Percentiles rank a stretch among this genome's conserved stretches.
Evolutionary conservation across 306 rosid genomes (phyloP).

Genomic region (Lathyrus aphaca): DNA sequence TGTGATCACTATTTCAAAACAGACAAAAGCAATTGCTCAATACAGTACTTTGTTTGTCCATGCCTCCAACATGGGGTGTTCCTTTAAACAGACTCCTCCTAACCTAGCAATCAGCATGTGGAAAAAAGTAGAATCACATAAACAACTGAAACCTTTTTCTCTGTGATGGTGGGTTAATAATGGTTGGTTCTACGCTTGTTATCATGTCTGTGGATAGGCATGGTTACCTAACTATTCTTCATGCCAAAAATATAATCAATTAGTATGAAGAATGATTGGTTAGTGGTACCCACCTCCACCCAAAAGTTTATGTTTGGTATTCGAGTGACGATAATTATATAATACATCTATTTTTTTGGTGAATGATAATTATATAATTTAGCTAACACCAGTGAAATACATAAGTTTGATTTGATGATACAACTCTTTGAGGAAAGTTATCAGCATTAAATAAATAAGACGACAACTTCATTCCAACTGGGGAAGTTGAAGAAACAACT

Average conservation of each 20-base stretch:
- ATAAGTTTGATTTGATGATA: neutral
- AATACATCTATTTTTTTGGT: neutral
- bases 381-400: neutral
- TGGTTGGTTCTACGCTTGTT: conserved; percentile 34
- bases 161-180: conserved; percentile 38
- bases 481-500: too few species aligned
- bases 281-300: conserved; percentile 37
- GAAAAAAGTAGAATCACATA: conserved; percentile 47
- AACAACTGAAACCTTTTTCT: conserved; percentile 33
- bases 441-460: neutral
- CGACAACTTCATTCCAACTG: neutral
- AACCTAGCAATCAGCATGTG: conserved; percentile 40
- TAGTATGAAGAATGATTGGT: conserved; percentile 26
- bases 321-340: neutral
- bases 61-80: conserved; percentile 34
- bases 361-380: too few species aligned
- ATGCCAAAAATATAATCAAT: conserved; percentile 15
- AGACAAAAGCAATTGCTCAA: conserved; percentile 45
- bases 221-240: conserved; percentile 25
- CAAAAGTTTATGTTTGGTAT: conserved; percentile 3
- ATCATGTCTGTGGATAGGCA: conserved; percentile 35
- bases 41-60: conserved; percentile 37
- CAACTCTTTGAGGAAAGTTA: neutral
- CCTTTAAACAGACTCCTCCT: conserved; percentile 42
- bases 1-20: conserved; percentile 20